Evolutionary conservation across 345 rosid species (phyloP).

Genomic region (Brassica juncea): DNA sequence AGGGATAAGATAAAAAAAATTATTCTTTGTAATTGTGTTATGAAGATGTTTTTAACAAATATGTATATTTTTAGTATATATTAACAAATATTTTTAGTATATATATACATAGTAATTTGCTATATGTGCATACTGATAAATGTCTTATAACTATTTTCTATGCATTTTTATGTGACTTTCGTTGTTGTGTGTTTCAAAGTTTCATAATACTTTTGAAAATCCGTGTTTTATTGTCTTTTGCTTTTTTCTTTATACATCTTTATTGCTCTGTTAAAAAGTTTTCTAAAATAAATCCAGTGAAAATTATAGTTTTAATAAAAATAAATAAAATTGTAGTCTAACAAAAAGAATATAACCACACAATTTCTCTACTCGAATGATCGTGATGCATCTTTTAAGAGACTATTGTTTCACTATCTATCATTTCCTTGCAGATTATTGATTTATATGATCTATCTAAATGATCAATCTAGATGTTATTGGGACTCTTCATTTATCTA

Average conservation of each 20-base stretch:
- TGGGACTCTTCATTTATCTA: no score
- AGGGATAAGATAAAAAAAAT: neutral
- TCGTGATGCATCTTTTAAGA: neutral
- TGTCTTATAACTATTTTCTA: no score
- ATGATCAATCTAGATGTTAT: no score
- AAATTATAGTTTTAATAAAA: no score
- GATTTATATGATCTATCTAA: no score
- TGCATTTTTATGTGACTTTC: neutral
- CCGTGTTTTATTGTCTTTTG: neutral
- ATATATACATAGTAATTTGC: no score
- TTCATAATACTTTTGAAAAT: neutral
- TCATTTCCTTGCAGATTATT: no score
- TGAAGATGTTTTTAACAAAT: neutral
- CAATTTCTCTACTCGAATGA: neutral
- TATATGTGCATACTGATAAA: no score
- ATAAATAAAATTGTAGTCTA: neutral
- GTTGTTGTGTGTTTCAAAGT: neutral
- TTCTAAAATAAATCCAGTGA: no score
- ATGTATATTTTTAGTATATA: no score
- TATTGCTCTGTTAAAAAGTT: neutral
- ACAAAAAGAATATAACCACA: neutral
- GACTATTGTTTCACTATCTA: no score
- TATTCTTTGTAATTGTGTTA: neutral
- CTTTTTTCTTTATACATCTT: neutral
- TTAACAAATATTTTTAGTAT: no score